Base-by-base conservation (phyloP, 306 rosid genomes). In the Mimosa pudica region DNA sequence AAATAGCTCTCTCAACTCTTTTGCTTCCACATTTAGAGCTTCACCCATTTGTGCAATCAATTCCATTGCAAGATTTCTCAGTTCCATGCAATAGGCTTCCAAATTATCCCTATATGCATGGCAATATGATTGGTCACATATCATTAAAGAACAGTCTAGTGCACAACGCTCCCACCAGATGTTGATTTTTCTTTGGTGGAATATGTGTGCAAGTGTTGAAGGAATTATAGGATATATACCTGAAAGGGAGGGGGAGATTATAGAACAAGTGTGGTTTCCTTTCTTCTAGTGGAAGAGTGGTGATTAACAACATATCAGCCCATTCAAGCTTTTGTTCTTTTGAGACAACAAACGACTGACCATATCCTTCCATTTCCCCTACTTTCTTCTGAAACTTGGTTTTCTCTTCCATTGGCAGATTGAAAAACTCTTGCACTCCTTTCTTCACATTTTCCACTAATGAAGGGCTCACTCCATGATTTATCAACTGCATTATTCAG, bases 251-350 rank as follows among this genome's bases (percentile, higher is more conserved):
- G 41, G 68, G 41, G 4, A 62, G n/a, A 0, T 62, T 32, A 62
- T 87, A 81, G 69, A 88, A 81, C 41, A 90, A 33, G 32, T 85
- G 86, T n/a, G 85, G 89, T 74, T 77, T 86, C 77, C 92, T 90
- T 16, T 60, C 3, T 13, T 77, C 65, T 1, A 61, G 16, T 16
- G 92, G 88, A 5, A 83, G 61, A 11, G 85, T 77, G 24, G 42
- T 1, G 24, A 84, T 1, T 41, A 0, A 69, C 49, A 87, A 82
- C 4, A 68, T 0, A 84, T 89, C 88, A 44, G 74, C 84, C 93
- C 89, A 89, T 11, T 85, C 82, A 58, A 87, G 82, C 80, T 89
- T 87, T 68, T 84, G 91, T 32, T 83, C 85, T 46, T 88, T 85
- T 6, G 86, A 90, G 2, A 86, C 20, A 20, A 87, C 77, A 73